A percentile compares a stretch with the other conserved stretches of the same genome.
Evolutionary conservation across 106 monocot species (phyloP).

Genomic region (Cymbidium sinense): DNA sequence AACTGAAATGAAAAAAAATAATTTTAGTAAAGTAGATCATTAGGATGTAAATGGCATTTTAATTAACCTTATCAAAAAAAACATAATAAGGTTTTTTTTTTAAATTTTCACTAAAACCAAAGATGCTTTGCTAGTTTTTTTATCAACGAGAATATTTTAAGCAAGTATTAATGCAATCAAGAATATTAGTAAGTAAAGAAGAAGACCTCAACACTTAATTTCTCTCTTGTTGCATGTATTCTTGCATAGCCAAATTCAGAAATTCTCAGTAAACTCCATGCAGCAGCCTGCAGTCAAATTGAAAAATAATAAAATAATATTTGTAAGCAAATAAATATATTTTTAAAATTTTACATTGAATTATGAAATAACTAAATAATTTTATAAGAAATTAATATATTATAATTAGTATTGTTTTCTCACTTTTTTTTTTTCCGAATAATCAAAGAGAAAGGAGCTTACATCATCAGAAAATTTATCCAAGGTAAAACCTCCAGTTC

Average conservation of each 20-base stretch:
- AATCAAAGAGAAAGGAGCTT: slow-evolving; percentile 11
- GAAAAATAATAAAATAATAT: neutral
- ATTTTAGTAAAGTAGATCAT: neutral
- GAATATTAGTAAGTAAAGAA: too few relatives aligned
- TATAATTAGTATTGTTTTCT: too few relatives aligned
- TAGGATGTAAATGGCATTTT: too few relatives aligned
- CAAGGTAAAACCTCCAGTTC: slow-evolving; percentile 58
- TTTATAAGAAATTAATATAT: neutral
- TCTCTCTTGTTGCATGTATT: slow-evolving; percentile 33
- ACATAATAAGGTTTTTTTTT: too few relatives aligned
- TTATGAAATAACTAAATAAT: neutral
- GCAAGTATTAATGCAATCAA: too few relatives aligned
- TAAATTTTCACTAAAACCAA: too few relatives aligned
- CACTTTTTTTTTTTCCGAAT: neutral
- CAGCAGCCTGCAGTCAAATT: slow-evolving; percentile 11
- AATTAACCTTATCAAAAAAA: too few relatives aligned
- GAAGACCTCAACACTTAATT: slow-evolving; percentile 37
- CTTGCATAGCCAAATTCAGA: slow-evolving; percentile 59
- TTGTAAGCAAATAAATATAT: too few relatives aligned
- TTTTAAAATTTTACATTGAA: too few relatives aligned
- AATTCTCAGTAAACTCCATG: slow-evolving; percentile 54
- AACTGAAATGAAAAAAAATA: slow-evolving; percentile 12
- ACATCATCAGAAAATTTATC: slow-evolving; percentile 34
- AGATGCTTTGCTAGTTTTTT: too few relatives aligned
- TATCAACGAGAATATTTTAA: too few relatives aligned